phyloP scores from a whole-genome alignment of 805 yeast species.

The Nakazawaea wyomingensis region DNA sequence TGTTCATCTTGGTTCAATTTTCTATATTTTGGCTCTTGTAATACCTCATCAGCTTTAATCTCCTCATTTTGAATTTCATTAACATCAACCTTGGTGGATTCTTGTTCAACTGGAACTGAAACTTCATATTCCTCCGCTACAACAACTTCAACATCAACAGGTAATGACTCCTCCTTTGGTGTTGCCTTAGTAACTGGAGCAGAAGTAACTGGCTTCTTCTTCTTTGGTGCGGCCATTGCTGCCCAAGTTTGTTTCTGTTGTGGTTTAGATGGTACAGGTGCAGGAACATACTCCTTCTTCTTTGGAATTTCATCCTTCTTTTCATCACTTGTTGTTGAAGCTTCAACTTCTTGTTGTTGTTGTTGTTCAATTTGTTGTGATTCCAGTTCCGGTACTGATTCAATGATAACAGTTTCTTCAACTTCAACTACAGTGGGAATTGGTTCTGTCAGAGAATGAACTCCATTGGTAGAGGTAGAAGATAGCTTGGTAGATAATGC shows the following conservation, averaged over 20 bases:
- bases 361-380: conserved; percentile 9
- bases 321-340: conserved; percentile 3
- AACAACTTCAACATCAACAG: conserved; percentile 2
- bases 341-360: conserved; percentile 1
- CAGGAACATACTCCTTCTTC: conserved; percentile 6
- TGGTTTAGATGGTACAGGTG: conserved; percentile 6
- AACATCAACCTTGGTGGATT: background rate
- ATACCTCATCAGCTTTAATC: conserved; percentile 5
- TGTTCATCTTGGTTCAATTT: conserved; percentile 19
- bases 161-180: background rate
- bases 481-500: conserved; percentile 23
- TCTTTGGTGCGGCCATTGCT: conserved; percentile 13
- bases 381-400: conserved; percentile 8
- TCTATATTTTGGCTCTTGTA: conserved; percentile 2
- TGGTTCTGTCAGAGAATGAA: conserved; percentile 1
- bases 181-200: conserved; percentile 3
- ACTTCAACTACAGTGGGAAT: conserved; percentile 1
- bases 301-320: conserved; percentile 1
- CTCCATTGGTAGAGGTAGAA: conserved; percentile 7
- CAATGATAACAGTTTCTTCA: conserved; percentile 1
- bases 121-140: conserved; percentile 8
- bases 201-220: conserved; percentile 11
- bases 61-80: background rate
- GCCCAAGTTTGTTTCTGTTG: conserved; percentile 12
- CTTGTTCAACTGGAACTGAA: no score